Evolutionary conservation across 139 green algal genomes (phyloP).

Genomic region (Closterium sp.): DNA sequence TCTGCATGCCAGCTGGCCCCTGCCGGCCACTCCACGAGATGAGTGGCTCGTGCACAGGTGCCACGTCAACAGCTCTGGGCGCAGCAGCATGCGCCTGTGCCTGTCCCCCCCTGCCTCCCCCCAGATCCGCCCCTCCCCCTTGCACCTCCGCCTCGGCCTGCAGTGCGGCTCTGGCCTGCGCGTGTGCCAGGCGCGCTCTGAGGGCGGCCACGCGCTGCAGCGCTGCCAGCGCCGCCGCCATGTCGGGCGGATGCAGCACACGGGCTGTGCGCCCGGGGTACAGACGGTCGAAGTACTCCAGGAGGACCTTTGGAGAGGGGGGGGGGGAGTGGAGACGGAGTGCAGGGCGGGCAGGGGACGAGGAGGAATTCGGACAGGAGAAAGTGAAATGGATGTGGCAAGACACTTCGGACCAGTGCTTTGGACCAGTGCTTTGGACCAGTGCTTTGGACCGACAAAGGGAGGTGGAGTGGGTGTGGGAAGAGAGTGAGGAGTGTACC

Average conservation of each 20-base stretch:
- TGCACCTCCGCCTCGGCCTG: not conserved
- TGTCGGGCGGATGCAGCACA: constrained; percentile 29
- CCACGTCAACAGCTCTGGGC: not conserved
- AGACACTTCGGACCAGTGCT: no score
- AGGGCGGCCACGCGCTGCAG: not conserved
- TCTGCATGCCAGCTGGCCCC: constrained; percentile 6
- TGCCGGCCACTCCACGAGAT: not conserved
- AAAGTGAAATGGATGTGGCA: not conserved
- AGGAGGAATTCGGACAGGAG: not conserved
- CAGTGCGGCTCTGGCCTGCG: not conserved
- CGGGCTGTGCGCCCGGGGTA: constrained; percentile 39
- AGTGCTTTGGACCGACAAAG: no score
- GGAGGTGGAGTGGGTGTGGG: not conserved
- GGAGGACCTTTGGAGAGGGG: not conserved
- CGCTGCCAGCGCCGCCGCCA: not conserved
- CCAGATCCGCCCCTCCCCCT: not conserved
- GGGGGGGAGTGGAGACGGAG: not conserved
- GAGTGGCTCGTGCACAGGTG: not conserved
- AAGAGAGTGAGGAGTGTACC: not conserved
- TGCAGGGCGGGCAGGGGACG: not conserved
- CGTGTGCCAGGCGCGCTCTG: not conserved
- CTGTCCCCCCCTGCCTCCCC: not conserved
- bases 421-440: no score
- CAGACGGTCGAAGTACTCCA: constrained; percentile 40
- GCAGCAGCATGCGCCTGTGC: not conserved